phyloP scores from a whole-genome alignment of 768 basidiomycete species.

The Amanita fuliginea region DNA sequence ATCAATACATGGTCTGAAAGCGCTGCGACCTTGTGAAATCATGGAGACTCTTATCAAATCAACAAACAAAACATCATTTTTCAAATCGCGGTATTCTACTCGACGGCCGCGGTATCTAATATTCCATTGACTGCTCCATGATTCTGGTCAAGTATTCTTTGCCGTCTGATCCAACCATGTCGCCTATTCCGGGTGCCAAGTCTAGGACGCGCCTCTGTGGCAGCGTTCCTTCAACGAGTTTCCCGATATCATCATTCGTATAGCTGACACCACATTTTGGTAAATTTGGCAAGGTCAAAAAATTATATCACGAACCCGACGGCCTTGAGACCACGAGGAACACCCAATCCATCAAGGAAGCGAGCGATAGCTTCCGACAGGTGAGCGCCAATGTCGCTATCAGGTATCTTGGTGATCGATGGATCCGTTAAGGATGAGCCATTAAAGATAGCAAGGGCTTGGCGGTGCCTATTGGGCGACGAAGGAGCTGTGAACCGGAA shows the following conservation, averaged over 20 bases:
- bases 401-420: slow-evolving; percentile 61
- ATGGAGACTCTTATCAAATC: slow-evolving; percentile 6
- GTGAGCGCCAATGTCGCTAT: slow-evolving; percentile 67
- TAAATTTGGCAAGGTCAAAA: neutral
- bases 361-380: slow-evolving; percentile 80
- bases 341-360: slow-evolving; percentile 76
- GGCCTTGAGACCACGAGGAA: slow-evolving; percentile 79
- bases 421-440: slow-evolving; percentile 54
- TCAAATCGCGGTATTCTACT: neutral
- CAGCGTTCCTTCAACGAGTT: slow-evolving; percentile 82
- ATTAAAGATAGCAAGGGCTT: slow-evolving; percentile 79
- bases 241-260: slow-evolving; percentile 48
- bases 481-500: slow-evolving; percentile 96
- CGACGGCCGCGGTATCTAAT: slow-evolving; percentile 26
- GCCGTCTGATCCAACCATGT: slow-evolving; percentile 75
- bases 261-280: slow-evolving; percentile 30
- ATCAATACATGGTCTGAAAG: slow-evolving; percentile 93
- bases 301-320: slow-evolving; percentile 38
- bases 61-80: too few species aligned
- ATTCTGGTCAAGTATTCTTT: slow-evolving; percentile 73
- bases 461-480: slow-evolving; percentile 82
- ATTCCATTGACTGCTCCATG: slow-evolving; percentile 70
- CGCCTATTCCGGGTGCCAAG: slow-evolving; percentile 83
- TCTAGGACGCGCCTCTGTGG: slow-evolving; percentile 91
- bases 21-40: slow-evolving; percentile 31